Evolutionary conservation across 176 grass and related monocot species (phyloP).

Genomic region (Calamus simplicifolius): DNA sequence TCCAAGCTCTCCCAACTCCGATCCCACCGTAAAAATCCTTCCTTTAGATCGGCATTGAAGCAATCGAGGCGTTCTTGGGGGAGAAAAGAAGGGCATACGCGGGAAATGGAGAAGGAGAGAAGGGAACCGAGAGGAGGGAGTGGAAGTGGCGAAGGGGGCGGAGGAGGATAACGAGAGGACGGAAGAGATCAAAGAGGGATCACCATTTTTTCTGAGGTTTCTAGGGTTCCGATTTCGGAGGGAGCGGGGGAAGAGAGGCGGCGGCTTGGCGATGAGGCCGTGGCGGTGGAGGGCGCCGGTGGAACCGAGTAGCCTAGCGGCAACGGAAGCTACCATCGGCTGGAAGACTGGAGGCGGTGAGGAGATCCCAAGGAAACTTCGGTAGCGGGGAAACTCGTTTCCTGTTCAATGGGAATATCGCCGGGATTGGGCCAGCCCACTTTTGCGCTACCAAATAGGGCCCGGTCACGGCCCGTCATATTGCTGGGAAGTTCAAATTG

Average conservation of each 20-base stretch:
- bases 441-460: too few relatives aligned
- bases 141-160: constrained; percentile 7
- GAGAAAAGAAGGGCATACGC: constrained; percentile 14
- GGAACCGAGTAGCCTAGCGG: constrained; percentile 35
- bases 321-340: constrained; percentile 31
- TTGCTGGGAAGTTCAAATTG: too few relatives aligned
- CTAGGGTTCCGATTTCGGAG: constrained; percentile 3
- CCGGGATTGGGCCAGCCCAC: too few relatives aligned
- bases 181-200: neutral
- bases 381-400: too few relatives aligned
- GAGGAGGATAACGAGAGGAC: constrained; percentile 11
- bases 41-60: constrained; percentile 20
- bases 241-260: constrained; percentile 24
- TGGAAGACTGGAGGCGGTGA: neutral
- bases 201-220: neutral
- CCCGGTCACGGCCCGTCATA: too few relatives aligned
- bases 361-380: too few relatives aligned
- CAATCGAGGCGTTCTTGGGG: neutral
- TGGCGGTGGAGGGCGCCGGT: constrained; percentile 15
- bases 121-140: constrained; percentile 16
- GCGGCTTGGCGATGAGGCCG: neutral
- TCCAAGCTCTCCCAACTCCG: constrained; percentile 2
- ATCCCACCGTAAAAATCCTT: constrained; percentile 62
- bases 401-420: too few relatives aligned
- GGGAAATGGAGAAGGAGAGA: constrained; percentile 1